A percentile compares a stretch with the other conserved stretches of the same genome.
phyloP scores from a whole-genome alignment of 257 asterid species.

The Penstemon davidsonii region DNA sequence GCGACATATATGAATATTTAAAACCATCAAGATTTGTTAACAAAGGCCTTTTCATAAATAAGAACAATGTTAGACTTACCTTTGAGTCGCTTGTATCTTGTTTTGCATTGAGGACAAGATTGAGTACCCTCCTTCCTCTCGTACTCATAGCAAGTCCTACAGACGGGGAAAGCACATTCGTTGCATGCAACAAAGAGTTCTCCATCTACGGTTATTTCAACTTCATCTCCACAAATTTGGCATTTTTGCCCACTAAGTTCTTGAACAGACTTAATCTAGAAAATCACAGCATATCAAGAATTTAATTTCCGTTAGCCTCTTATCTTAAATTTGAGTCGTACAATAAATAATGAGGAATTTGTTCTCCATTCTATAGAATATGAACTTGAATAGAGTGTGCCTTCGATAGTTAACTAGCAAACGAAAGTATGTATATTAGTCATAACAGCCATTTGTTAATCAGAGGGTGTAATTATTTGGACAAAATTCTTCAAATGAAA shows the following conservation, averaged over 20 bases:
- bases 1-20: conserved; percentile 7
- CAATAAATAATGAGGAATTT: not conserved
- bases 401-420: not conserved
- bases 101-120: conserved; percentile 91
- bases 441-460: conserved; percentile 9
- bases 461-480: not conserved
- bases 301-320: conserved; percentile 22
- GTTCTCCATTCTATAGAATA: conserved; percentile 1
- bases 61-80: conserved; percentile 36
- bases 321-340: not conserved
- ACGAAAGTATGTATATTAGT: not conserved
- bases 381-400: not conserved
- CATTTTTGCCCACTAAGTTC: conserved; percentile 74
- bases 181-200: conserved; percentile 93
- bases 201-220: conserved; percentile 60
- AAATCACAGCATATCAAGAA: conserved; percentile 20
- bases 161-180: conserved; percentile 92
- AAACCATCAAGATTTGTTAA: conserved; percentile 3
- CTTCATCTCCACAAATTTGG: conserved; percentile 79
- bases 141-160: conserved; percentile 78
- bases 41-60: not conserved
- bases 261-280: conserved; percentile 65
- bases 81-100: conserved; percentile 83
- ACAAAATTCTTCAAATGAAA: not conserved
- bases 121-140: conserved; percentile 90